Conservation (phyloP, 441 rosid species). For the Corymbia calophylla region DNA sequence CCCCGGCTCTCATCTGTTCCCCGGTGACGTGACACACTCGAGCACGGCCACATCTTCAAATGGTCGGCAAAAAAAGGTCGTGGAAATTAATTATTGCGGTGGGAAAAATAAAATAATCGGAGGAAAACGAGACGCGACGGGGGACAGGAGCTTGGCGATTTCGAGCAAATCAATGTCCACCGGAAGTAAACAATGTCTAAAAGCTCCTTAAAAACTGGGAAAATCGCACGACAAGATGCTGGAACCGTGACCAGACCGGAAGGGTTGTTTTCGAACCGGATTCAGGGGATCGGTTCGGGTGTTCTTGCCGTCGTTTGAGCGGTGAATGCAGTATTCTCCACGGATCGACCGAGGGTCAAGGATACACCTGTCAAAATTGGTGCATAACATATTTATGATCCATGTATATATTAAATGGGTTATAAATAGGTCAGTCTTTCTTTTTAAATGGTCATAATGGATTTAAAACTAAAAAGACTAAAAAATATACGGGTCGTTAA, state of each 20-base stretch:
- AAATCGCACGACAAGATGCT: no score
- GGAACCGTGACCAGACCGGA: background rate
- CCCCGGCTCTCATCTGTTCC: background rate
- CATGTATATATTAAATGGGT: no score
- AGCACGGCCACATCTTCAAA: background rate
- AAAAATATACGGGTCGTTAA: no score
- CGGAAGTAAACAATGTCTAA: no score
- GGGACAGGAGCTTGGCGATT: background rate
- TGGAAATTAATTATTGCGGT: background rate
- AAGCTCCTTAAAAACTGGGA: background rate
- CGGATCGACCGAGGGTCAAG: background rate
- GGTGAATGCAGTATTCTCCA: accelerated
- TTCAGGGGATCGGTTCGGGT: background rate
- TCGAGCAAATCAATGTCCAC: background rate
- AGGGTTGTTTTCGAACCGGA: background rate
- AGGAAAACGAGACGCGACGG: background rate
- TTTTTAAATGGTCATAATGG: no score
- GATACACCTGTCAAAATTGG: no score
- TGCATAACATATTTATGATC: no score
- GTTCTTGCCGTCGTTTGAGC: accelerated
- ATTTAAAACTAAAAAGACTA: no score
- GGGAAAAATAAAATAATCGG: background rate
- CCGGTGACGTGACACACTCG: background rate
- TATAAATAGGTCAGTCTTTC: no score
- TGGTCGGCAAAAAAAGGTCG: no score